A percentile compares a stretch with the other conserved stretches of the same genome.
These are phyloP conservation scores for Colletotrichum agaves DNA, from an alignment of 2,329 filamentous ascomycete species.

Conservation along the genomic window DNA sequence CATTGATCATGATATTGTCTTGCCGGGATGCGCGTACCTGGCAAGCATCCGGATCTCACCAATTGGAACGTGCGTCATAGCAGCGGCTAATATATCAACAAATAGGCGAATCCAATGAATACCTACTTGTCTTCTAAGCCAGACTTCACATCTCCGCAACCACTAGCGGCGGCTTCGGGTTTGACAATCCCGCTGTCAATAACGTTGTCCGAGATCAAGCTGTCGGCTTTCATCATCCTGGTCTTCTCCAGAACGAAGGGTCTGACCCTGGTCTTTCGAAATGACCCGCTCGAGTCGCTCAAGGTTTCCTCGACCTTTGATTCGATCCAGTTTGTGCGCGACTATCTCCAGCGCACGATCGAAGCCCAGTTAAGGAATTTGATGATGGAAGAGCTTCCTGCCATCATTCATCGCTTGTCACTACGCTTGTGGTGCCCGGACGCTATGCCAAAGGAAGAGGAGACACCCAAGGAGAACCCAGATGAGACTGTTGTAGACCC, in stretches of 20 bases:
- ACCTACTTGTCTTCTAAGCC: conserved; percentile 94
- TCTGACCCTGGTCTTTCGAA: conserved; percentile 94
- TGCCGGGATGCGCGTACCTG: conserved; percentile 48
- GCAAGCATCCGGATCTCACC: conserved; percentile 39
- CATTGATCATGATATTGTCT: conserved; percentile 49
- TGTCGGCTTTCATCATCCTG: conserved; percentile 96
- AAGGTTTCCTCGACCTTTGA: conserved; percentile 99
- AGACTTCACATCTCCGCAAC: conserved; percentile 90
- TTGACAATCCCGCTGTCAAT: conserved; percentile 98
- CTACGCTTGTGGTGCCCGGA: conserved; percentile 91
- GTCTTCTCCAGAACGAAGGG: conserved; percentile 99
- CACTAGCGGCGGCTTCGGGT: conserved; percentile 88
- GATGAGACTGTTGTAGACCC: conserved; percentile 78
- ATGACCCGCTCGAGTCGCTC: conserved; percentile 96
- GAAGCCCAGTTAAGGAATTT: conserved; percentile 90
- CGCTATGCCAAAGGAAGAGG: conserved; percentile 74
- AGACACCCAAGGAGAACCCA: conserved; percentile 59
- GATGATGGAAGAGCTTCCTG: conserved; percentile 98
- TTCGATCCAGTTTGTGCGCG: conserved; percentile 96
- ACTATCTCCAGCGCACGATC: conserved; percentile 96
- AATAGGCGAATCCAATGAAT: conserved; percentile 91
- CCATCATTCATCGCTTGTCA: conserved; percentile 94
- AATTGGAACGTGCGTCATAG: conserved; percentile 48
- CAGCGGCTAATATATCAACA: conserved; percentile 59
- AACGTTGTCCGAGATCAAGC: conserved; percentile 92